Evolutionary conservation across 108 stramenopile species (phyloP).

Genomic region (Fistulifera pelliculosa): DNA sequence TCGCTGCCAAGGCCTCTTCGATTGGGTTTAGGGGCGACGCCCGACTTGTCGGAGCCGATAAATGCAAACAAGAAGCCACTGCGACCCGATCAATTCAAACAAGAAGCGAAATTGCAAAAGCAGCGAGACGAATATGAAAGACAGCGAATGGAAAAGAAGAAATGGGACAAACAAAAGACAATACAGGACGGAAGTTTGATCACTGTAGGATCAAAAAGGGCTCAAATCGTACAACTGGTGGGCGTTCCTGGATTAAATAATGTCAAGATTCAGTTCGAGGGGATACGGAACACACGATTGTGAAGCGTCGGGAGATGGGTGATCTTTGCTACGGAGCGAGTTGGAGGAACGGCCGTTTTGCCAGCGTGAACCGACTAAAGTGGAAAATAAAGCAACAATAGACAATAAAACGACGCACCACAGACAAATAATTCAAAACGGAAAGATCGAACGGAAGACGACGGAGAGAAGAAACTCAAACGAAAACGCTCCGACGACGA

Average conservation of each 20-base stretch:
- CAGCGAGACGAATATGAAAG: conserved; percentile 45
- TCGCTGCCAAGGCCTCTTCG: conserved; percentile 59
- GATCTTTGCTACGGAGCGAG: conserved; percentile 45
- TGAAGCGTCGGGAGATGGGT: conserved; percentile 46
- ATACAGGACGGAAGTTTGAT: conserved; percentile 76
- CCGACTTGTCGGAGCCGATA: conserved; percentile 23
- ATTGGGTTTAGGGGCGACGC: conserved; percentile 78
- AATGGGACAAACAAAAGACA: conserved; percentile 59
- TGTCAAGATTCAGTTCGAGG: conserved; percentile 62
- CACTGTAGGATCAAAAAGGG: conserved; percentile 29
- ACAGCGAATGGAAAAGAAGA: conserved; percentile 29
- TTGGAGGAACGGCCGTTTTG: conserved; percentile 53
- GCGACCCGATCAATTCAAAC: conserved; percentile 54
- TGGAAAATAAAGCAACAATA: background rate
- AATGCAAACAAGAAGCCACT: background rate
- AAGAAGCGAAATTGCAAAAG: conserved; percentile 34
- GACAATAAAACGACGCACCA: conserved; percentile 2
- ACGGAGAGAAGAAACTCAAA: conserved; percentile 11
- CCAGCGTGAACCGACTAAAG: conserved; percentile 1
- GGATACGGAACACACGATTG: conserved; percentile 23
- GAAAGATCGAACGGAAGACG: conserved; percentile 4
- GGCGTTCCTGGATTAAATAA: conserved; percentile 85
- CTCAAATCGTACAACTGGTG: conserved; percentile 37
- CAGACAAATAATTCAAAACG: conserved; percentile 10
- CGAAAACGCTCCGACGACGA: conserved; percentile 11